phyloP scores from a whole-genome alignment of 2,329 filamentous ascomycete genomes.

The Clonostachys rhizophaga region DNA sequence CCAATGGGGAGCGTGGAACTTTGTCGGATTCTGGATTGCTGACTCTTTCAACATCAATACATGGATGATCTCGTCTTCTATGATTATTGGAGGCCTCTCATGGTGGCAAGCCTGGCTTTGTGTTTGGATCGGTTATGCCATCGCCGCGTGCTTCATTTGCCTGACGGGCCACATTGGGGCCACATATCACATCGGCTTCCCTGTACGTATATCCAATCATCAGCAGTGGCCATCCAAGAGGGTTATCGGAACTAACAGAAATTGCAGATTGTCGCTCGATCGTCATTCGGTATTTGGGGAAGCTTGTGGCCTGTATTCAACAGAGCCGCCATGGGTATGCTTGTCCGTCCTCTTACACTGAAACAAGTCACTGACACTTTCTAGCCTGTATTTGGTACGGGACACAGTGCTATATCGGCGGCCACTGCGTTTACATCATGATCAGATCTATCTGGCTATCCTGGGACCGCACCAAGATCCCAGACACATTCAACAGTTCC shows the following conservation, averaged over 20 bases:
- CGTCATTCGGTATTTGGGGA: conserved; percentile 87
- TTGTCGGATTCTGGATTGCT: conserved; percentile 82
- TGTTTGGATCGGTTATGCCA: conserved; percentile 80
- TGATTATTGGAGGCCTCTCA: conserved; percentile 72
- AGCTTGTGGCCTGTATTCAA: conserved; percentile 87
- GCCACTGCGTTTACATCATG: conserved; percentile 83
- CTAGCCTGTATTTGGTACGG: conserved; percentile 80
- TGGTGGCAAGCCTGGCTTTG: conserved; percentile 92
- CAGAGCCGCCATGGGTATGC: conserved; percentile 67
- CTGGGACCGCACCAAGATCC: conserved; percentile 55
- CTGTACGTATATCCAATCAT: conserved; percentile 40
- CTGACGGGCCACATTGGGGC: conserved; percentile 80
- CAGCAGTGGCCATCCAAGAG: no score
- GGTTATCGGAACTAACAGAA: no score
- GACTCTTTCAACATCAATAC: conserved; percentile 88
- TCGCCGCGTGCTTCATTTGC: conserved; percentile 72
- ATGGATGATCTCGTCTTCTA: conserved; percentile 88
- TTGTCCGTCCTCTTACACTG: neutral
- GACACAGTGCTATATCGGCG: conserved; percentile 81
- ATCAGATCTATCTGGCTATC: conserved; percentile 77
- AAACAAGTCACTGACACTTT: neutral
- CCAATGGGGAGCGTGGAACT: conserved; percentile 87
- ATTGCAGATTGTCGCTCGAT: conserved; percentile 53
- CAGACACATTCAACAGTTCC: conserved; percentile 61
- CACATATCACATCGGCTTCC: conserved; percentile 85